These are phyloP conservation scores for Coemansia sp. DNA, from an alignment of 192 early-diverging fungal genomes.

Conservation along the genomic window DNA sequence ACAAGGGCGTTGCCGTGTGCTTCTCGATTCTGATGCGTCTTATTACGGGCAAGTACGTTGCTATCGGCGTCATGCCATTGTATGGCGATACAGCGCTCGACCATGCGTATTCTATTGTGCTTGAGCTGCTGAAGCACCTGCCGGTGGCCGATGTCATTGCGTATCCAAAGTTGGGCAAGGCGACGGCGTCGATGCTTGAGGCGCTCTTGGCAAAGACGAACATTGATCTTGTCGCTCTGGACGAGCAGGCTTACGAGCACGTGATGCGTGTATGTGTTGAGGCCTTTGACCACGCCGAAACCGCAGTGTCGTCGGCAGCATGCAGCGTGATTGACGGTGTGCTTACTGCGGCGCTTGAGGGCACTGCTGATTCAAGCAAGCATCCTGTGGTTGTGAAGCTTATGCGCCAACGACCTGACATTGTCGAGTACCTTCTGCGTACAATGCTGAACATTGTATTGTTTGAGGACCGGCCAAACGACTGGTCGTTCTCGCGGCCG, in stretches of 20 bases:
- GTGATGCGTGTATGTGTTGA: conserved; percentile 74
- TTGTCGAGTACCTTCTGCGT: conserved; percentile 62
- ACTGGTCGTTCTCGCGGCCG: conserved; percentile 82
- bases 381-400: conserved; percentile 20
- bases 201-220: conserved; percentile 66
- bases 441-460: conserved; percentile 71
- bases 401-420: conserved; percentile 53
- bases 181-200: conserved; percentile 67
- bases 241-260: conserved; percentile 60
- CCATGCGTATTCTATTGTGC: conserved; percentile 59
- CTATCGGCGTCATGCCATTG: conserved; percentile 87
- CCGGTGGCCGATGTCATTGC: conserved; percentile 75
- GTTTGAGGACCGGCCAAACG: conserved; percentile 77
- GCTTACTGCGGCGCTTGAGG: conserved; percentile 63
- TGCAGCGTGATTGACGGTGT: conserved; percentile 73
- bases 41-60: conserved; percentile 79
- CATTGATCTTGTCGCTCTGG: conserved; percentile 58
- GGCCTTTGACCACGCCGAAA: conserved; percentile 63
- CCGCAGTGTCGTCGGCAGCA: conserved; percentile 57
- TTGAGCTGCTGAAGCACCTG: conserved; percentile 68
- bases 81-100: conserved; percentile 81
- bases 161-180: conserved; percentile 54
- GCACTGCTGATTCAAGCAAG: conserved; percentile 22
- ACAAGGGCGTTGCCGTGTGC: conserved; percentile 77
- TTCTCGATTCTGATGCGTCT: conserved; percentile 69